Conservation (phyloP, 306 rosid genomes). For the Benincasa hispida region DNA sequence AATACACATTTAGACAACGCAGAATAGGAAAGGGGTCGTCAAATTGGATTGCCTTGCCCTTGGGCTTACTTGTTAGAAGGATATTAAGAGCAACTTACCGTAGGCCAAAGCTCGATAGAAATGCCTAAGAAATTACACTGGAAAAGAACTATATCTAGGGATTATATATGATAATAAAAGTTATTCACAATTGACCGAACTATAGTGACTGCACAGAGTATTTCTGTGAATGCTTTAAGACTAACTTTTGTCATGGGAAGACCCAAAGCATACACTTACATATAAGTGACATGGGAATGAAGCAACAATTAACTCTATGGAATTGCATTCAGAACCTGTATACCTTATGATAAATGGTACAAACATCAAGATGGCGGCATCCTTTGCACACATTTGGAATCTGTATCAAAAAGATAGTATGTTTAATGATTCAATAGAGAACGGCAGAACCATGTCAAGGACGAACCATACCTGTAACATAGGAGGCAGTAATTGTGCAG, state of each 20-base stretch:
- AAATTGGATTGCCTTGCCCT: background rate
- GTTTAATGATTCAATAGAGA: conserved; percentile 8
- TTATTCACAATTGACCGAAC: background rate
- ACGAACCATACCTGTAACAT: conserved; percentile 47
- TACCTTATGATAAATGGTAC: conserved; percentile 90
- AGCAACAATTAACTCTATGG: background rate
- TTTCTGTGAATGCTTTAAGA: conserved; percentile 1
- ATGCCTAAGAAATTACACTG: background rate
- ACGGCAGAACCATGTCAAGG: conserved; percentile 9
- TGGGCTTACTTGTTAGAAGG: background rate
- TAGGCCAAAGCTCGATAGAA: background rate
- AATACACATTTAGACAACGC: background rate
- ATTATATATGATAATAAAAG: background rate
- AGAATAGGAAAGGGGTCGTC: background rate
- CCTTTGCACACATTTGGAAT: conserved; percentile 62
- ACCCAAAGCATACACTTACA: background rate
- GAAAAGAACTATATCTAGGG: background rate
- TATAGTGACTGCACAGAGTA: background rate
- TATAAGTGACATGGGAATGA: background rate
- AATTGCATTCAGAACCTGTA: background rate
- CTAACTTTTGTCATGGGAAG: background rate
- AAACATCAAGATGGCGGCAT: conserved; percentile 84
- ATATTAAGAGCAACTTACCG: background rate
- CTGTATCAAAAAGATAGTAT: conserved; percentile 31
- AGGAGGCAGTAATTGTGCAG: conserved; percentile 61